Conservation (phyloP, 345 rosid genomes). For the Moringa oleifera region DNA sequence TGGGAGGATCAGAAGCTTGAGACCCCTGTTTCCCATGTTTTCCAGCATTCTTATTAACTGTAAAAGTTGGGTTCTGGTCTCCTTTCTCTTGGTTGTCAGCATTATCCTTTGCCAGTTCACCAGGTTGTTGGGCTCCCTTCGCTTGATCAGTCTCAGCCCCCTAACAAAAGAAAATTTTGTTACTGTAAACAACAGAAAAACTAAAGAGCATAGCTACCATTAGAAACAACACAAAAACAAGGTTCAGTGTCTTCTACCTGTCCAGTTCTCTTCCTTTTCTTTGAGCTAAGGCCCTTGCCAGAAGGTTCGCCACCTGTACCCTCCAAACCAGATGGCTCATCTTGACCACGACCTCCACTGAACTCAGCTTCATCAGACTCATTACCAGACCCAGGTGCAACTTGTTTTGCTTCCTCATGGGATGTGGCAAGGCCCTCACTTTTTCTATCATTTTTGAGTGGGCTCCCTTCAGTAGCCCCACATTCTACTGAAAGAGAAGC, state of each 20-base stretch:
- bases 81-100: slow-evolving; percentile 46
- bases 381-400: slow-evolving; percentile 58
- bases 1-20: slow-evolving; percentile 70
- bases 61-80: slow-evolving; percentile 49
- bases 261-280: slow-evolving; percentile 74
- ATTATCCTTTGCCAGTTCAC: slow-evolving; percentile 43
- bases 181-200: neutral
- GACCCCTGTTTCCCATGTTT: slow-evolving; percentile 67
- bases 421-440: slow-evolving; percentile 40
- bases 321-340: slow-evolving; percentile 40
- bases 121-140: slow-evolving; percentile 42
- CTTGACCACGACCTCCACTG: slow-evolving; percentile 59
- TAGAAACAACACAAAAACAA: slow-evolving; percentile 9
- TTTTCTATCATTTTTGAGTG: slow-evolving; percentile 38
- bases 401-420: slow-evolving; percentile 51
- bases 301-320: slow-evolving; percentile 46
- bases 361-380: slow-evolving; percentile 82
- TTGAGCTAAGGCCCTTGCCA: slow-evolving; percentile 40
- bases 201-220: neutral
- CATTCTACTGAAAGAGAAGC: slow-evolving; percentile 36
- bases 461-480: slow-evolving; percentile 31
- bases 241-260: slow-evolving; percentile 34
- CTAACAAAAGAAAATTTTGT: slow-evolving; percentile 30
- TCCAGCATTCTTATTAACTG: slow-evolving; percentile 44
- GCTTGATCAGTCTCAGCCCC: slow-evolving; percentile 41